Conservation (phyloP, 164 flowering plant species). For the Stephania cephalantha region DNA sequence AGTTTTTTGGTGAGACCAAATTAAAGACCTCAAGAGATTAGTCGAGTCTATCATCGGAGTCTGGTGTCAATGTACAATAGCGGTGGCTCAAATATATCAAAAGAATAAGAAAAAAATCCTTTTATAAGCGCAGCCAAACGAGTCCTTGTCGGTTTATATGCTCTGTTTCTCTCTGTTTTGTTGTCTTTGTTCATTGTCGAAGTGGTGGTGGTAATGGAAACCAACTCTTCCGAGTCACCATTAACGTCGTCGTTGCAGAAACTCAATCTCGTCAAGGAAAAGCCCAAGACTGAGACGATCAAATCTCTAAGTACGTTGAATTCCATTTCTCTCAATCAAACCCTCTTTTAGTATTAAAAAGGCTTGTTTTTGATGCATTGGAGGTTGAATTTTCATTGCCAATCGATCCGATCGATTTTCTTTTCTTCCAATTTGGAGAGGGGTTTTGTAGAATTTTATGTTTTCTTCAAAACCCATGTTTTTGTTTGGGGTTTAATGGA, state of each 20-base stretch:
- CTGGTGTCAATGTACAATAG: too few species aligned
- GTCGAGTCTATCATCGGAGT: too few species aligned
- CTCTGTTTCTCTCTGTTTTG: background rate
- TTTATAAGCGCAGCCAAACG: too few species aligned
- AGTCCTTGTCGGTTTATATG: background rate
- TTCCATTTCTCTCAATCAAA: background rate
- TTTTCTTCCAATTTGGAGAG: background rate
- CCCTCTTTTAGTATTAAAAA: background rate
- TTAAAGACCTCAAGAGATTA: too few species aligned
- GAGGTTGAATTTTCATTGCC: background rate
- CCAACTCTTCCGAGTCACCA: slow-evolving; percentile 1
- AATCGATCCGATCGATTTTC: background rate
- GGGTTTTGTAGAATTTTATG: background rate
- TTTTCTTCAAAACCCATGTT: slow-evolving; percentile 5
- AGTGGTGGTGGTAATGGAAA: slow-evolving; percentile 13
- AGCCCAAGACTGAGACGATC: slow-evolving; percentile 1
- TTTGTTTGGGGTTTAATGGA: background rate
- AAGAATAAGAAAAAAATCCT: too few species aligned
- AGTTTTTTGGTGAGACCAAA: too few species aligned
- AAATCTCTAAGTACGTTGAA: slow-evolving; percentile 12
- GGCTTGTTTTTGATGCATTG: background rate
- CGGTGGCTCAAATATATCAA: too few species aligned
- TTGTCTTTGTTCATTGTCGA: background rate
- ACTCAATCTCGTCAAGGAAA: slow-evolving; percentile 15
- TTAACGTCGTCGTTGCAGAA: slow-evolving; percentile 18